These are phyloP conservation scores for Gamsiella multidivaricata DNA, from an alignment of 192 early-diverging fungal genomes.

Conservation along the genomic window DNA sequence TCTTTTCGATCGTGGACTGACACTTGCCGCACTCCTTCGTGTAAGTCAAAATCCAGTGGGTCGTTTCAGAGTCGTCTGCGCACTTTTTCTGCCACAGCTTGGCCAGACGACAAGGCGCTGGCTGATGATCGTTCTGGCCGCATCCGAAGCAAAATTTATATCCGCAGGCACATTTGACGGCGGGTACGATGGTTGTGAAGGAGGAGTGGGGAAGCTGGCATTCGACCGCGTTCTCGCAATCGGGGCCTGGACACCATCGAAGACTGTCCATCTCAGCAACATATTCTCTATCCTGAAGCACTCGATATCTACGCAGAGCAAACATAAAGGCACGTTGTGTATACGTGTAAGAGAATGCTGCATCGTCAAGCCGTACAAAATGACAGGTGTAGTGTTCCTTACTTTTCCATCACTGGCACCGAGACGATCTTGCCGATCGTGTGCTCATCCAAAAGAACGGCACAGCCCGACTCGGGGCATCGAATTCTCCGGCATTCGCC, in stretches of 20 bases:
- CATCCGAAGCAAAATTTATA: conserved; percentile 94
- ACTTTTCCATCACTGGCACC: conserved; percentile 68
- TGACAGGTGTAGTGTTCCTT: conserved; percentile 17
- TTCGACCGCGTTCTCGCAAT: conserved; percentile 94
- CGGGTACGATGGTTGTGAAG: conserved; percentile 79
- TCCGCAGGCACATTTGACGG: conserved; percentile 85
- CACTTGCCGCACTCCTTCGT: conserved; percentile 97
- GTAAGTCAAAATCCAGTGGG: conserved; percentile 95
- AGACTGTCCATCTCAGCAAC: conserved; percentile 87
- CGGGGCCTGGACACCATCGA: conserved; percentile 95
- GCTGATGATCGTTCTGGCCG: conserved; percentile 84
- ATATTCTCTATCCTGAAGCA: conserved; percentile 85
- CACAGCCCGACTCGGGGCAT: conserved; percentile 83
- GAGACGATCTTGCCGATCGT: conserved; percentile 76
- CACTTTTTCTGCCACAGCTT: conserved; percentile 93
- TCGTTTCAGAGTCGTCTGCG: conserved; percentile 96
- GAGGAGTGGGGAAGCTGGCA: conserved; percentile 80
- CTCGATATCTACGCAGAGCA: conserved; percentile 71
- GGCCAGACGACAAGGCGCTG: conserved; percentile 87
- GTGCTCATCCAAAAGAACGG: conserved; percentile 83
- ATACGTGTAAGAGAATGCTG: no score
- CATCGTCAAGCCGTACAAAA: no score
- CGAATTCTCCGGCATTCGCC: conserved; percentile 89
- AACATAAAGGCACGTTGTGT: neutral
- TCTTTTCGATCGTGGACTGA: conserved; percentile 96